Base-by-base conservation (phyloP, 768 basidiomycete genomes). In the Fibroporia radiculosa region DNA sequence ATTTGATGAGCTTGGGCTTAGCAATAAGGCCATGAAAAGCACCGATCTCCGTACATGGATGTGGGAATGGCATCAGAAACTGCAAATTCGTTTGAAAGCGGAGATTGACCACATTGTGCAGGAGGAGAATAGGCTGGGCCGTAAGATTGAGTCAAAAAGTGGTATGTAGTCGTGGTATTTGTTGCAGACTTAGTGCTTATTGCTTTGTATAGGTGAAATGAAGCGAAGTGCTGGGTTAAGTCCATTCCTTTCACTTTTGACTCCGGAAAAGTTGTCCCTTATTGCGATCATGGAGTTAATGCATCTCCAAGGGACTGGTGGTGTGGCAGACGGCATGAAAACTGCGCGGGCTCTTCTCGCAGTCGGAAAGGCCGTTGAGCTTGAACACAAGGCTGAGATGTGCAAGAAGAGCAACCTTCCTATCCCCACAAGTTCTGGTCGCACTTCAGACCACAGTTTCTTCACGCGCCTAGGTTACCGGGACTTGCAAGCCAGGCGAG, bases 221-320 rank as follows among this genome's bases (percentile, higher is more conserved):
- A 37, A 28, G 12, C 22, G 26, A 4, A 29, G 16, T 11, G 22
- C 22, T 6, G 64, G 61, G 0, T 59, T 93, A 19, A 68, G 72
- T 3, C 85, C 88, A 6, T 93, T 90, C 67, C 68, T 96, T 14
- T 67, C 72, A 3, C 75, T 93, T 2, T 70, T 97, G 20, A 74
- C 78, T 14, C 71, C 86, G 0, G 80, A 88, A 42, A 85, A 82
- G 49, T 73, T 97, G 6, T 92, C 91, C 0, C 69, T 95, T 14
- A 80, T 98, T 56, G 86, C 88, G 8, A 91, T 97, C 54, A 72
- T 93, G 28, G 93, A 96, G 60, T 61, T 91, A 32, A 85, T 97
- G 83, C 77, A 87, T 4, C 61, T 92, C 10, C 77, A 82, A 25
- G 83, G 86, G 5, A 70, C 75, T 1, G 85, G 88, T 5, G 87